Base-by-base conservation (phyloP, 768 basidiomycete genomes). In the Tylopilus rubrobrunneus region DNA sequence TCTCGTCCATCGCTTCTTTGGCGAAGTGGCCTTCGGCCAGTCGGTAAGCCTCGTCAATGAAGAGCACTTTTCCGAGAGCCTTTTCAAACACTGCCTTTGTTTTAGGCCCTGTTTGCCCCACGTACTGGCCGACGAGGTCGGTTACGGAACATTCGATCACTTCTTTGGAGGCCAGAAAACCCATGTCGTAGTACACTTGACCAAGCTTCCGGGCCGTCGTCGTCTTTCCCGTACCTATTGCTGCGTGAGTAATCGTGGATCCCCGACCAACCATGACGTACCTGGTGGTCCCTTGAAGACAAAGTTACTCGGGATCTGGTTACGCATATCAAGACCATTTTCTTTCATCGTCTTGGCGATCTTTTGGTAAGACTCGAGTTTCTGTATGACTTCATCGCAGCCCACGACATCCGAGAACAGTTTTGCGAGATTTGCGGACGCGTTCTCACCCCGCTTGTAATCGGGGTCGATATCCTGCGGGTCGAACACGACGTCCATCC, bases 221-320 rank as follows among this genome's bases (percentile, higher is more conserved):
- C 0, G 83, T 85, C 61, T 85, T 85, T 29, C 83, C 83, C 4
- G 83, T 85, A 10, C 84, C 83, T 85, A 17, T 31, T 12, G 23
- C n/a, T 31, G 4, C 17, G 11, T 64, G 14, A 66, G 54, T 8
- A 2, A 2, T 3, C 1, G 25, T 0, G 0, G 19, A 14, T 31
- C n/a, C 31, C 40, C n/a, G 10, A 23, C 7, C 8, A 25, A 1
- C 1, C 41, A 31, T 4, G n/a, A 51, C 61, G 4, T 34, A 84
- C 81, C 85, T 60, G 86, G 86, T 4, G 86, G 87, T 0, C 86
- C 86, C 58, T 84, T 87, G 75, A 88, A 87, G 2, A 88, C 74
- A 48, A 87, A 88, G 42, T 75, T 76, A 9, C 70, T 87, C 1
- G 86, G 85, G 21, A 87, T 78, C 31, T 75, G 71, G 1, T 77